These are phyloP conservation scores for Trichophyton equinum DNA, from an alignment of 2,329 filamentous ascomycete species.

Conservation along the genomic window DNA sequence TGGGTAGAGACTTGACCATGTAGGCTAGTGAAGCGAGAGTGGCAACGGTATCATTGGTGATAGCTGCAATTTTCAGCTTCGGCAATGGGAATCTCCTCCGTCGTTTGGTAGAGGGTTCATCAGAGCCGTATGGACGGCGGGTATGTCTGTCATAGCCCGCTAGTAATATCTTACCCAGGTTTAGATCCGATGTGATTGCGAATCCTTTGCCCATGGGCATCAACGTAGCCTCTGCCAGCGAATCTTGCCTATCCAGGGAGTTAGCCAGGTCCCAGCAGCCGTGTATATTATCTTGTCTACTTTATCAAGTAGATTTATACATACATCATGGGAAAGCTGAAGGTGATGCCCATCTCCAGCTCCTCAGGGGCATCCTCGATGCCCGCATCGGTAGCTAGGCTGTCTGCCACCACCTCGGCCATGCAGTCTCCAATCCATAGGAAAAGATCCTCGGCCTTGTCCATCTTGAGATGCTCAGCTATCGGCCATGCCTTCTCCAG, in stretches of 20 bases:
- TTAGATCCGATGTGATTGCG: constrained; percentile 43
- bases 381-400: constrained; percentile 29
- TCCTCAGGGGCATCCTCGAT: constrained; percentile 32
- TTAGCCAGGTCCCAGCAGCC: constrained; percentile 7
- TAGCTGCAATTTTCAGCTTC: constrained; percentile 57
- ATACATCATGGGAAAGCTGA: constrained; percentile 40
- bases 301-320: constrained; percentile 12
- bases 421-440: constrained; percentile 71
- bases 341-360: constrained; percentile 38
- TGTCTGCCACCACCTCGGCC: constrained; percentile 54
- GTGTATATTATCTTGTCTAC: too few species aligned
- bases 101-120: constrained; percentile 34
- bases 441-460: constrained; percentile 64
- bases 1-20: constrained; percentile 47
- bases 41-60: constrained; percentile 70
- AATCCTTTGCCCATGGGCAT: constrained; percentile 49
- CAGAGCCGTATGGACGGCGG: constrained; percentile 23
- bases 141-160: constrained; percentile 44
- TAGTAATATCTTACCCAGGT: constrained; percentile 42
- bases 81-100: constrained; percentile 44
- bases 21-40: constrained; percentile 68
- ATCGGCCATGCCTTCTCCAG: constrained; percentile 43
- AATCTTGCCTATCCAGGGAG: constrained; percentile 34
- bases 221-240: constrained; percentile 42
- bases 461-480: constrained; percentile 43